These are phyloP conservation scores for Rhynchosporium graminicola DNA, from an alignment of 2,329 filamentous ascomycete genomes.

Conservation along the genomic window DNA sequence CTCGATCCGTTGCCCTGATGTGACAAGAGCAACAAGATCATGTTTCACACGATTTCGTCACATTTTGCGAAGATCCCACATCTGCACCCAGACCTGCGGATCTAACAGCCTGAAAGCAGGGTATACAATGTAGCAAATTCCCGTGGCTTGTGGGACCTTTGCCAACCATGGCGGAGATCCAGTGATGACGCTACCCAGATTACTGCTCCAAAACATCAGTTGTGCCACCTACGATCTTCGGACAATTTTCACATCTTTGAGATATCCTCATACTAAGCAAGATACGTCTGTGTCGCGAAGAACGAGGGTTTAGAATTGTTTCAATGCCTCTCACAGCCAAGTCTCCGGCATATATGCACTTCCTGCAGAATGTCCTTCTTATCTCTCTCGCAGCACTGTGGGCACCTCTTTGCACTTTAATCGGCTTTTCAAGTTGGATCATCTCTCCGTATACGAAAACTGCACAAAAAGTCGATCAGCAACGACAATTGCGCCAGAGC, in stretches of 20 bases:
- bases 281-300: background rate
- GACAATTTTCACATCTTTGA: too few species aligned
- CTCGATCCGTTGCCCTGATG: too few species aligned
- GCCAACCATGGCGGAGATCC: background rate
- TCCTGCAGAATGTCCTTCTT: slow-evolving; percentile 49
- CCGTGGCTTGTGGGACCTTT: background rate
- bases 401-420: slow-evolving; percentile 21
- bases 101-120: too few species aligned
- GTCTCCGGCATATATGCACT: slow-evolving; percentile 40
- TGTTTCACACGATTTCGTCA: too few species aligned
- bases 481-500: slow-evolving; percentile 13
- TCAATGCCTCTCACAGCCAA: slow-evolving; percentile 26
- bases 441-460: slow-evolving; percentile 16
- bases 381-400: slow-evolving; percentile 33
- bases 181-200: background rate
- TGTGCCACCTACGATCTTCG: too few species aligned
- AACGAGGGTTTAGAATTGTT: background rate
- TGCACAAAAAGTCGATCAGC: background rate
- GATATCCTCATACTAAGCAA: background rate
- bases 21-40: too few species aligned
- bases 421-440: slow-evolving; percentile 14
- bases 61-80: too few species aligned
- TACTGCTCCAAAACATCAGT: too few species aligned
- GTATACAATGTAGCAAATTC: background rate
- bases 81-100: too few species aligned